phyloP scores from a whole-genome alignment of 163 green algal species.

The Scenedesmus sp. region DNA sequence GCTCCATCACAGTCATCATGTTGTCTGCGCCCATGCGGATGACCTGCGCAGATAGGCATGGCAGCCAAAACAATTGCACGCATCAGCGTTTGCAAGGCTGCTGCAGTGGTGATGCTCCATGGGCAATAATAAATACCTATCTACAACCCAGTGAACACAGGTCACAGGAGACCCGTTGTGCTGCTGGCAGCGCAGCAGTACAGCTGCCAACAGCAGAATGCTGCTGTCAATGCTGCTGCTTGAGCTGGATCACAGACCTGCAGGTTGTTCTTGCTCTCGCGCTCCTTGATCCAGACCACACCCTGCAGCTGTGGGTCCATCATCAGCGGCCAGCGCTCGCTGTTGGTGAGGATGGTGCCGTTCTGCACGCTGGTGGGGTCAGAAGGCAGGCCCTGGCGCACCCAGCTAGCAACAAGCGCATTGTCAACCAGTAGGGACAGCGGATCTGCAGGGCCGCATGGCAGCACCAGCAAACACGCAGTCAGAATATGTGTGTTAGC shows the following conservation, averaged over 20 bases:
- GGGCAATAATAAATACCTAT: not conserved
- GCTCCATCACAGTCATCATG: slow-evolving; percentile 83
- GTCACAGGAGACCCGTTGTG: not conserved
- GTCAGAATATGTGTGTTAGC: not conserved
- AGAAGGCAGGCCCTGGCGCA: slow-evolving; percentile 85
- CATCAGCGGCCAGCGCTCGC: slow-evolving; percentile 91
- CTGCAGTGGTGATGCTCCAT: not conserved
- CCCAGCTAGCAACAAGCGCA: slow-evolving; percentile 85
- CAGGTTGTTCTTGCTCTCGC: slow-evolving; percentile 77
- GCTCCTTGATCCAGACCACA: slow-evolving; percentile 90
- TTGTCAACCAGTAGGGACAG: slow-evolving; percentile 87
- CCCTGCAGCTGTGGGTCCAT: slow-evolving; percentile 93
- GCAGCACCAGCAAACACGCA: not conserved
- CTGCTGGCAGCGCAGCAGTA: not conserved
- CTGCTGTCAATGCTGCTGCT: not conserved
- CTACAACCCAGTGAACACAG: not conserved
- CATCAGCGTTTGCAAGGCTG: not conserved
- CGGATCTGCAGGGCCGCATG: slow-evolving; percentile 57
- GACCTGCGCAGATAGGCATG: slow-evolving; percentile 52
- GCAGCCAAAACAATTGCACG: not conserved
- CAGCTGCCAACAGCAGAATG: not conserved
- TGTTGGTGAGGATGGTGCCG: slow-evolving; percentile 90
- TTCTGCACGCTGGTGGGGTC: slow-evolving; percentile 91
- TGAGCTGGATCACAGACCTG: slow-evolving; percentile 23
- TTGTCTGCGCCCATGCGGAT: slow-evolving; percentile 80